These are phyloP conservation scores for Aphanomyces euteiches DNA, from an alignment of 352 stramenopile species.

Conservation along the genomic window DNA sequence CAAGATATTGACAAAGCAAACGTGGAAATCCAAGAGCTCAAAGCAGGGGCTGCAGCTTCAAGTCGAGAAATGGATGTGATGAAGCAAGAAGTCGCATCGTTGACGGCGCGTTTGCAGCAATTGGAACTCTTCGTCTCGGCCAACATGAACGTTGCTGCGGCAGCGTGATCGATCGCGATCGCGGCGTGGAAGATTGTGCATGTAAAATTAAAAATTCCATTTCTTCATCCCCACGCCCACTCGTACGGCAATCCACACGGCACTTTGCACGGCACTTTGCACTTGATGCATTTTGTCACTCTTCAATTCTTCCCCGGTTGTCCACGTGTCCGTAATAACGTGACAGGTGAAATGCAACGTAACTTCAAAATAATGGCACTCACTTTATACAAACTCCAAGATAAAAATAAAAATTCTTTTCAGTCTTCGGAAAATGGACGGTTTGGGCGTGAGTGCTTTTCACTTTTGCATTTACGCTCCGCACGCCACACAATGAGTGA, in stretches of 20 bases:
- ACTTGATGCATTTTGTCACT: too few species aligned
- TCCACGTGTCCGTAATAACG: too few species aligned
- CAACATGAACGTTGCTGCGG: not conserved
- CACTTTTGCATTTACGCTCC: slow-evolving; percentile 22
- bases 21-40: not conserved
- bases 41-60: not conserved
- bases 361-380: too few species aligned
- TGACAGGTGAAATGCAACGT: too few species aligned
- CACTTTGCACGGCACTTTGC: too few species aligned
- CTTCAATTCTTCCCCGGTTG: too few species aligned
- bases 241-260: too few species aligned
- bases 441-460: not conserved
- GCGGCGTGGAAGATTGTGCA: not conserved
- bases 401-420: slow-evolving; percentile 1
- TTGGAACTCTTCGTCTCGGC: not conserved
- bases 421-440: slow-evolving; percentile 8
- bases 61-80: not conserved
- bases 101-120: slow-evolving; percentile 4
- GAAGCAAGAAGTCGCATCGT: not conserved
- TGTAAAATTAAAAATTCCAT: not conserved
- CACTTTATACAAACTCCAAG: not conserved
- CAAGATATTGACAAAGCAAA: not conserved
- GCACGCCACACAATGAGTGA: slow-evolving; percentile 6
- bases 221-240: too few species aligned
- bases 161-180: slow-evolving; percentile 6